Percentiles rank a stretch among this genome's conserved stretches.
Evolutionary conservation across 192 early-diverging fungal species (phyloP).

Genomic region (Jimgerdemannia flammicorona): DNA sequence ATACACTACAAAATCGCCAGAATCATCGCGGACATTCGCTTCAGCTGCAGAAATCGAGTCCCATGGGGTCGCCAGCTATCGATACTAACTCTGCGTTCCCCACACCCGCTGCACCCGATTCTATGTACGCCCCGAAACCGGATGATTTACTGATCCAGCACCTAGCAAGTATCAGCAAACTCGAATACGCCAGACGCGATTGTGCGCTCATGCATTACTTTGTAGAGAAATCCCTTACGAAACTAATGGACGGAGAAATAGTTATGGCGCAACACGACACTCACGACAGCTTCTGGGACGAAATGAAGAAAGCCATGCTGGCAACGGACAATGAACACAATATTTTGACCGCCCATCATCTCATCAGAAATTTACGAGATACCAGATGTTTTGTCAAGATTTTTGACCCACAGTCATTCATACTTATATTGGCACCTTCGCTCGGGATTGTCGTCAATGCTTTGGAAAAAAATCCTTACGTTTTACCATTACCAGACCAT

Average conservation of each 20-base stretch:
- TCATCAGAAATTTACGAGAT: constrained; percentile 36
- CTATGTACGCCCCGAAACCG: background rate
- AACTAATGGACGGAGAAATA: constrained; percentile 40
- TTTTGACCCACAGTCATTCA: constrained; percentile 37
- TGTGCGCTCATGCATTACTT: constrained; percentile 47
- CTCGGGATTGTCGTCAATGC: constrained; percentile 30
- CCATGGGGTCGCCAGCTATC: background rate
- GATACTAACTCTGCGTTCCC: background rate
- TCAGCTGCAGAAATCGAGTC: background rate
- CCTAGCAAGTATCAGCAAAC: constrained; percentile 13
- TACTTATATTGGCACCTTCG: constrained; percentile 44
- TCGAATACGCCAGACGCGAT: constrained; percentile 27
- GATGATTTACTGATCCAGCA: constrained; percentile 21
- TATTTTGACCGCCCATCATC: constrained; percentile 27
- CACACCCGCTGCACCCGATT: background rate
- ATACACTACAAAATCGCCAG: background rate
- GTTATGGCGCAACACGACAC: constrained; percentile 34
- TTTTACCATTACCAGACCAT: background rate
- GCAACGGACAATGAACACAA: constrained; percentile 22
- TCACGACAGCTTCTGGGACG: constrained; percentile 34
- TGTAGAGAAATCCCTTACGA: constrained; percentile 43
- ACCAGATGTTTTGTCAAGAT: constrained; percentile 56
- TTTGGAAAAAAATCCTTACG: background rate
- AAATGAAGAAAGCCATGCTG: constrained; percentile 29
- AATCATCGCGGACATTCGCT: background rate